A percentile compares a stretch with the other conserved stretches of the same genome.
phyloP scores from a whole-genome alignment of 371 early-diverging fungal species.

The Entomophthora muscae region DNA sequence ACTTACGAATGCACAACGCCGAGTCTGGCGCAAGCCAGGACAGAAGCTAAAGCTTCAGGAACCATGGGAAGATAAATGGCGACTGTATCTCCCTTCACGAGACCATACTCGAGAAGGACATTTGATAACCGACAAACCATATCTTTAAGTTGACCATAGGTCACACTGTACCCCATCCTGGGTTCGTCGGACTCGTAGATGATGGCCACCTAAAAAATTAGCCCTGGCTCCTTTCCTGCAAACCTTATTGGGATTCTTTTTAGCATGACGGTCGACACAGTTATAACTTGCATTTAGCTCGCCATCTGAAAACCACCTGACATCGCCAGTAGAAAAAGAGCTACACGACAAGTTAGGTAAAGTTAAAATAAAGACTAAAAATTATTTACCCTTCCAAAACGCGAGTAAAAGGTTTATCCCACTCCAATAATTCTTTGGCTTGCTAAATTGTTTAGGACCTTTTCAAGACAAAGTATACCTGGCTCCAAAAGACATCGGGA shows the following conservation, averaged over 20 bases:
- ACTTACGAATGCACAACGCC: constrained; percentile 55
- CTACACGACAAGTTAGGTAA: not conserved
- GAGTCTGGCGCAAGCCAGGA: constrained; percentile 87
- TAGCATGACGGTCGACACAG: constrained; percentile 91
- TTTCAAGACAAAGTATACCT: constrained; percentile 26
- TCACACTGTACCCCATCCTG: constrained; percentile 43
- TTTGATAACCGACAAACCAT: constrained; percentile 72
- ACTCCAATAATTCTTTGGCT: constrained; percentile 8
- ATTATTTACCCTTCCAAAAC: constrained; percentile 3
- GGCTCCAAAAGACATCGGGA: constrained; percentile 70
- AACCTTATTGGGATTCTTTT: constrained; percentile 36
- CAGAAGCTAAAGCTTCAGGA: constrained; percentile 77
- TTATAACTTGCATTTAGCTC: constrained; percentile 89
- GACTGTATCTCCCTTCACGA: constrained; percentile 81
- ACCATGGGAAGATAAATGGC: constrained; percentile 96
- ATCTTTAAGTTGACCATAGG: constrained; percentile 65
- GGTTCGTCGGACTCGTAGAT: constrained; percentile 85
- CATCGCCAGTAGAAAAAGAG: constrained; percentile 46
- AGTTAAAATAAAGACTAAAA: not conserved
- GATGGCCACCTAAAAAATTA: constrained; percentile 47
- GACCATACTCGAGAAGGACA: constrained; percentile 51
- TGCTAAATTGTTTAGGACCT: not conserved
- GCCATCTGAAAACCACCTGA: constrained; percentile 90
- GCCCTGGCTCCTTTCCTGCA: not conserved
- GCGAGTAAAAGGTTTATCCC: constrained; percentile 6